Evolutionary conservation across 1,284 basidiomycete genomes (phyloP).

Genomic region (Boletellus sp.): DNA sequence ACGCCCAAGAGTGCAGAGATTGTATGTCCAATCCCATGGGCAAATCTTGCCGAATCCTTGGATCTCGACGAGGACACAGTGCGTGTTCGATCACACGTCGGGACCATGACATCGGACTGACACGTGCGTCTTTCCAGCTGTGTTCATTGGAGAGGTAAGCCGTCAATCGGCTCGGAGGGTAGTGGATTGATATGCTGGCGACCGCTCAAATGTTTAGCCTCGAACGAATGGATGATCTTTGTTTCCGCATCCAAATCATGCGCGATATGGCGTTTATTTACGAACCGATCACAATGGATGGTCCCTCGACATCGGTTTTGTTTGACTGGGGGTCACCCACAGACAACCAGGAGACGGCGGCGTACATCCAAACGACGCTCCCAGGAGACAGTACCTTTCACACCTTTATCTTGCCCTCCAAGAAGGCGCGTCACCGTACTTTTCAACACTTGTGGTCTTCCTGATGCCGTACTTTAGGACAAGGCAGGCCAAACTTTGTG

Average conservation of each 20-base stretch:
- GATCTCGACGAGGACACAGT: slow-evolving; percentile 28
- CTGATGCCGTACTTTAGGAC: slow-evolving; percentile 27
- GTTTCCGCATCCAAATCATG: slow-evolving; percentile 37
- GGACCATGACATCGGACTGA: background rate
- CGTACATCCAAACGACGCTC: slow-evolving; percentile 33
- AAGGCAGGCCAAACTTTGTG: slow-evolving; percentile 28
- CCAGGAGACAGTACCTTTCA: slow-evolving; percentile 34
- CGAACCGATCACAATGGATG: slow-evolving; percentile 53
- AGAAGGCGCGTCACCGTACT: slow-evolving; percentile 33
- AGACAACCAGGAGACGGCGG: slow-evolving; percentile 32
- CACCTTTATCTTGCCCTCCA: slow-evolving; percentile 45
- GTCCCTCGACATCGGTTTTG: slow-evolving; percentile 39
- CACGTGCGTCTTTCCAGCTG: slow-evolving; percentile 19
- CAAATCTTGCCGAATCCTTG: slow-evolving; percentile 15
- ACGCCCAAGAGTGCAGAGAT: slow-evolving; percentile 28
- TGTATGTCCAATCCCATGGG: slow-evolving; percentile 30
- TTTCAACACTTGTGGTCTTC: background rate
- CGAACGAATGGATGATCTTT: slow-evolving; percentile 29
- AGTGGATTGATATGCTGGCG: background rate
- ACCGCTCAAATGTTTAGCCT: slow-evolving; percentile 28
- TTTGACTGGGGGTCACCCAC: slow-evolving; percentile 48
- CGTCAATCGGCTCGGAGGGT: background rate
- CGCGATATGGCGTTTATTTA: slow-evolving; percentile 45
- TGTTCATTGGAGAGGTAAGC: slow-evolving; percentile 31
- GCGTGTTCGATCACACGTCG: slow-evolving; percentile 4